Evolutionary conservation across 2,329 filamentous ascomycete species (phyloP), one percentile per base, ranked within the genome.

Genomic region (Pseudocercospora eumusae): DNA sequence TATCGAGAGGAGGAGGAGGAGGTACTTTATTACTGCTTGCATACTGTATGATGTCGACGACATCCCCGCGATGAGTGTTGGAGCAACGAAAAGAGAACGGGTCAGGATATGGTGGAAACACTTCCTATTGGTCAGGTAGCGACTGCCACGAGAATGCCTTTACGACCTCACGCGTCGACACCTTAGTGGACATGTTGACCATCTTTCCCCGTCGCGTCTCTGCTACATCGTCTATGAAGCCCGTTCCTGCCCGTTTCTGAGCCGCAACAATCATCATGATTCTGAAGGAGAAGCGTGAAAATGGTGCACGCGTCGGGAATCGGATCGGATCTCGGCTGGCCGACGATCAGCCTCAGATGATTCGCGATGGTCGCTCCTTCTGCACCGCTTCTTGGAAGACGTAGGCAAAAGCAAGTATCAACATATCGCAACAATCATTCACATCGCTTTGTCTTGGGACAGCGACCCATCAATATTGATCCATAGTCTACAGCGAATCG

Each of bases 61-160:
- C 8, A 45, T 57, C 52, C 23, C 47, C 20, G 27, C 18, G 49
- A 59, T 20, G 36, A 27, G 36, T 31, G 42, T 50, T 42, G 10
- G 56, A 62, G 7, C 47, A 28, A 59, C 56, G 60, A 62, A 59
- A 62, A 59, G 36, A 42, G 42, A 36, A 44, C 60, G 60, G 60
- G 55, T 54, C 44, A 47, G 25, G 20, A 45, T 13, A 15, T n/a
- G 31, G 28, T 45, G 44, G 45, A 2, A 28, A 6, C 25, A 11
- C 10, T 4, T 52, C 25, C 25, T 25, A 52, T 52, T 52, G 47
- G 47, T 52, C 15, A 25, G 47, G 5, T 7, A 27, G 23, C 7
- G 47, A 8, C 23, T 52, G 47, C 47, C 47, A 28, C 47, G 47
- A 52, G 25, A 28, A 50, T 50, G 18, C 18, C 45, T 23, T 15